A percentile compares a stretch with the other conserved stretches of the same genome.
Conservation (phyloP, 129 eudicot genomes). For the Tagetes erecta region DNA sequence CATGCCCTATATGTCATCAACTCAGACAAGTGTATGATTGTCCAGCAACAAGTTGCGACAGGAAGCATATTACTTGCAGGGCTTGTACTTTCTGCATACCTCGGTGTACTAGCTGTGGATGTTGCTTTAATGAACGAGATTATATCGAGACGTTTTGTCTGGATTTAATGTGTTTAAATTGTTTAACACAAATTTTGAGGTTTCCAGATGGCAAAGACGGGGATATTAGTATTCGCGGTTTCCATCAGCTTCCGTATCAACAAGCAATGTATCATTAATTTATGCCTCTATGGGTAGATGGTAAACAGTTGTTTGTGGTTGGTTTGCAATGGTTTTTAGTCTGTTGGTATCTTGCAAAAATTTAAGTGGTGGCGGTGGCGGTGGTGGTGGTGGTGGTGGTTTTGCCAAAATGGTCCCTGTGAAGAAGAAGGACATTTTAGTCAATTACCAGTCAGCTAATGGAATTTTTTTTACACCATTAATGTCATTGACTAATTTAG, state of each 20-base stretch:
- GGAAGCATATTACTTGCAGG: slow-evolving; percentile 41
- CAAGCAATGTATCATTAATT: slow-evolving; percentile 39
- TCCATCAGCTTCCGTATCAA: slow-evolving; percentile 36
- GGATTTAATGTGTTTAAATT: slow-evolving; percentile 49
- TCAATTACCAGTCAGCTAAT: too few species aligned
- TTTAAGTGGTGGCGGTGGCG: too few species aligned
- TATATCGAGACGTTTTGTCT: slow-evolving; percentile 54
- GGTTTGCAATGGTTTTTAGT: background rate
- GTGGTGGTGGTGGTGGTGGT: too few species aligned
- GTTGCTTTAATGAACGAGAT: slow-evolving; percentile 51
- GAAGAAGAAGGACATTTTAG: too few species aligned
- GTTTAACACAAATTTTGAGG: slow-evolving; percentile 35
- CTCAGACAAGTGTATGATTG: slow-evolving; percentile 65
- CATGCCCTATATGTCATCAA: slow-evolving; percentile 66
- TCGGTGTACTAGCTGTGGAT: slow-evolving; percentile 60
- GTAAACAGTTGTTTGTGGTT: slow-evolving; percentile 15
- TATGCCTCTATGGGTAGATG: slow-evolving; percentile 49
- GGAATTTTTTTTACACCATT: too few species aligned
- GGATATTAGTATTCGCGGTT: slow-evolving; percentile 17
- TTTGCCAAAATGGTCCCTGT: too few species aligned
- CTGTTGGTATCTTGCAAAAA: background rate
- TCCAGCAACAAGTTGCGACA: slow-evolving; percentile 51
- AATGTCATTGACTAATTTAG: too few species aligned
- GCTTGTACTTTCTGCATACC: slow-evolving; percentile 61
- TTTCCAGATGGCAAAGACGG: slow-evolving; percentile 35